Evolutionary conservation across 163 green algal species (phyloP).

Genomic region (Scenedesmus sp.): DNA sequence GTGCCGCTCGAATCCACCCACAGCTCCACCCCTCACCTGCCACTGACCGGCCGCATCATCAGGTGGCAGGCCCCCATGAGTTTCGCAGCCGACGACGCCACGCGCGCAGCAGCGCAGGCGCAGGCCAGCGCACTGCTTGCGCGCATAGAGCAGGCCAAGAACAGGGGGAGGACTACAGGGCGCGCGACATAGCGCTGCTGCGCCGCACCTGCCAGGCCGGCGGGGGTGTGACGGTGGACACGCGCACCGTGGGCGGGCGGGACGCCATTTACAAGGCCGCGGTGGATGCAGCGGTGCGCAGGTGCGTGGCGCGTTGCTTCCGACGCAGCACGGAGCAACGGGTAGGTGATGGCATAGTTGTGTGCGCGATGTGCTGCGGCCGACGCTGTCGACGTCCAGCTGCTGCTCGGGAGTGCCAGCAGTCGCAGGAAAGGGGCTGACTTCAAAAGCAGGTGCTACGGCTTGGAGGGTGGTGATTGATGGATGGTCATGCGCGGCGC

Average conservation of each 20-base stretch:
- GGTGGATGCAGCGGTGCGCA: constrained; percentile 49
- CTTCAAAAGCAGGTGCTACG: no score
- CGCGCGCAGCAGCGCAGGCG: not conserved
- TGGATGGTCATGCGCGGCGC: no score
- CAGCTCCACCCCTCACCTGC: not conserved
- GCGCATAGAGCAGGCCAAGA: constrained; percentile 54
- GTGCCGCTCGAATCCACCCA: no score
- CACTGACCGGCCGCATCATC: no score
- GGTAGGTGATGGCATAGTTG: no score
- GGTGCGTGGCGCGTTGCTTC: constrained; percentile 10
- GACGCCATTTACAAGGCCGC: constrained; percentile 49
- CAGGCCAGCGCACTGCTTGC: not conserved
- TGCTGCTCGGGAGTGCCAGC: no score
- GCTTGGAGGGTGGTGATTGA: no score
- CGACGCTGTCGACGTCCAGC: no score
- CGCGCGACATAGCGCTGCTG: constrained; percentile 63
- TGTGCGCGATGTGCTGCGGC: no score
- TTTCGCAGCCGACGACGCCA: constrained; percentile 29
- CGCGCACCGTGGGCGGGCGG: constrained; percentile 62
- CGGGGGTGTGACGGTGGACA: constrained; percentile 61
- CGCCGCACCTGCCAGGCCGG: constrained; percentile 56
- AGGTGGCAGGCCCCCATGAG: constrained; percentile 52
- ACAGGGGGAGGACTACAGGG: constrained; percentile 60
- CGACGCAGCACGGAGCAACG: not conserved
- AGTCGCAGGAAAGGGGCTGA: no score